Evolutionary conservation across 1,284 basidiomycete genomes (phyloP), one percentile per base, ranked within the genome.

Genomic region (Sanghuangporus sanghuang): DNA sequence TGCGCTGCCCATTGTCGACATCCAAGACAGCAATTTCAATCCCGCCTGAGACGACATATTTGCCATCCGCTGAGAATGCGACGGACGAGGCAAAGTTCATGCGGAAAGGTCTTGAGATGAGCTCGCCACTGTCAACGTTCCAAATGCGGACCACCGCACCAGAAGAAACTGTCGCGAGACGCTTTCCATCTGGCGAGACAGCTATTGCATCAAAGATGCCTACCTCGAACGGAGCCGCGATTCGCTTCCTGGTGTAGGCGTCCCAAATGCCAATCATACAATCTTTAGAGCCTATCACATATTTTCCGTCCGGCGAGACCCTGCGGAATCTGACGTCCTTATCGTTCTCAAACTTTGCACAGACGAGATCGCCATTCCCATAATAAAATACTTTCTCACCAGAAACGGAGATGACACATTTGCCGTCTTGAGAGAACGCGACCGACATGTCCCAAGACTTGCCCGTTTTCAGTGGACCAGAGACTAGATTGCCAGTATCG

Each of bases 391-490:
- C 23, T 2, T 2, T 23, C 23, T 2, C 23, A 23, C 2, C 23
- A 2, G 1, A 23, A 23, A 23, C 2, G 1, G 2, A 46, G 44
- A 11, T 18, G 44, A 16, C 44, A 18, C 14, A 8, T 14, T 16
- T 46, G 3, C 44, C 44, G 14, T 46, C 14, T 11, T 9, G 44
- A 12, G 44, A 46, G 7, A 46, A 46, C 3, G 44, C 44, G 9
- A 46, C 44, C 18, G 44, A 3, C 3, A 18, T 3, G 44, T 6
- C 44, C 8, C 3, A 46, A 8, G 92, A 89, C 67, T 87, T 86
- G 74, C 98, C 96, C 0, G 96, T 96, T 18, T 82, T 72, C 39
- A 98, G 27, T 1, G 50, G 85, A 23, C 93, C 84, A 65, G 32
- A 56, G 40, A 56, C n/a, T 6, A 56, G 40, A n/a, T 56, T 18